Evolutionary conservation across 768 basidiomycete species (phyloP).

Genomic region (Panaeolus papilionaceus): DNA sequence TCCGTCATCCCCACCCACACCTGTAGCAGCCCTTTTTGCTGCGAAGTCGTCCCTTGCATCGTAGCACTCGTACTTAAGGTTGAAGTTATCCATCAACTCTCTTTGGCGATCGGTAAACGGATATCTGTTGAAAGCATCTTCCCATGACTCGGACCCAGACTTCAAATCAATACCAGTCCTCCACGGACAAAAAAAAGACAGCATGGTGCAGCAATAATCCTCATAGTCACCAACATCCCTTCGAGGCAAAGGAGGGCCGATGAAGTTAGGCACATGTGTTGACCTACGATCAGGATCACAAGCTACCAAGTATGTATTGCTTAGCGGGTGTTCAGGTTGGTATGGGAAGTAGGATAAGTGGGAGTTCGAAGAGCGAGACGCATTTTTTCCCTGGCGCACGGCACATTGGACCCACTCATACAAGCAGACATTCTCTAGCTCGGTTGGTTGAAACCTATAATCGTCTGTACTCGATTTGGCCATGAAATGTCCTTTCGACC

Average conservation of each 20-base stretch:
- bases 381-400: conserved; percentile 16
- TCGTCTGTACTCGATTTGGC: conserved; percentile 30
- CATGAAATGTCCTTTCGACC: conserved; percentile 22
- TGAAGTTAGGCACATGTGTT: conserved; percentile 32
- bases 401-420: conserved; percentile 18
- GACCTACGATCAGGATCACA: conserved; percentile 17
- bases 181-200: conserved; percentile 16
- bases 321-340: conserved; percentile 28
- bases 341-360: conserved; percentile 20
- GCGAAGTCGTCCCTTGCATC: conserved; percentile 34
- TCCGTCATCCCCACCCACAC: too few relatives aligned
- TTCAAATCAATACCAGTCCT: conserved; percentile 25
- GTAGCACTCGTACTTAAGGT: conserved; percentile 32
- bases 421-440: neutral
- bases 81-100: conserved; percentile 30
- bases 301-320: conserved; percentile 26
- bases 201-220: conserved; percentile 31
- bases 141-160: conserved; percentile 21
- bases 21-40: conserved; percentile 14
- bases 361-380: neutral
- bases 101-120: conserved; percentile 18
- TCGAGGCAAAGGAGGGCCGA: conserved; percentile 33
- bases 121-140: conserved; percentile 24
- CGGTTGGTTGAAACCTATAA: conserved; percentile 1
- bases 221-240: conserved; percentile 37